phyloP scores from a whole-genome alignment of 148 eudicot genomes.

The Vaccinium macrocarpon region DNA sequence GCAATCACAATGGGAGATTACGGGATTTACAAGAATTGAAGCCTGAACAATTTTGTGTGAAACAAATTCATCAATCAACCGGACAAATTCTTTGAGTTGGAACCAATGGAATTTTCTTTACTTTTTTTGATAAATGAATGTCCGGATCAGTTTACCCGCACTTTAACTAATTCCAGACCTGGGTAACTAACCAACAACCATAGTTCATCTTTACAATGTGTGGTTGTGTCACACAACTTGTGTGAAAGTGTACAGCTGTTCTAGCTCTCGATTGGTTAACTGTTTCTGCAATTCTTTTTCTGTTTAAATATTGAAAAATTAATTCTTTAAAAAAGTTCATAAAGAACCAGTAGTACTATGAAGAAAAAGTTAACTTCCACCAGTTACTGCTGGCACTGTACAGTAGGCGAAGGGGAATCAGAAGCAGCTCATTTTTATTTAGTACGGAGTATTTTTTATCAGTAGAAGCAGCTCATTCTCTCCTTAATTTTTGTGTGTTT shows the following conservation, averaged over 20 bases:
- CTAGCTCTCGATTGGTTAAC: not conserved
- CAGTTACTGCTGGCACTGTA: constrained; percentile 22
- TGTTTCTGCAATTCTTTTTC: constrained; percentile 12
- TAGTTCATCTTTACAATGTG: not conserved
- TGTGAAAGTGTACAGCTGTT: not conserved
- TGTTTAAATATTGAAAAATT: not conserved
- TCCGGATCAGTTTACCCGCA: too few species aligned
- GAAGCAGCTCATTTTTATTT: constrained; percentile 23
- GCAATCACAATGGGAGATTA: too few species aligned
- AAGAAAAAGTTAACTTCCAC: constrained; percentile 12
- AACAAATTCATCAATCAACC: too few species aligned
- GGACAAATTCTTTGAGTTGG: too few species aligned
- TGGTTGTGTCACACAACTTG: too few species aligned
- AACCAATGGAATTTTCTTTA: not conserved
- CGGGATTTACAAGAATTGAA: too few species aligned
- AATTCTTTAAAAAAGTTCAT: not conserved
- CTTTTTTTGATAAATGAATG: too few species aligned
- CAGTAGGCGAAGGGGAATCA: constrained; percentile 17
- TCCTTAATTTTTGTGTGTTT: not conserved
- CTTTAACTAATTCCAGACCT: too few species aligned
- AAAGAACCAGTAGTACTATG: not conserved
- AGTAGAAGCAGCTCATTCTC: constrained; percentile 20
- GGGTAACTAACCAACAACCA: not conserved
- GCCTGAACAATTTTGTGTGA: too few species aligned
- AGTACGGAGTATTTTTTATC: too few species aligned